Percentiles rank a stretch among this genome's conserved stretches.
Evolutionary conservation across 345 rosid species (phyloP).

Genomic region (Melaleuca alternifolia): DNA sequence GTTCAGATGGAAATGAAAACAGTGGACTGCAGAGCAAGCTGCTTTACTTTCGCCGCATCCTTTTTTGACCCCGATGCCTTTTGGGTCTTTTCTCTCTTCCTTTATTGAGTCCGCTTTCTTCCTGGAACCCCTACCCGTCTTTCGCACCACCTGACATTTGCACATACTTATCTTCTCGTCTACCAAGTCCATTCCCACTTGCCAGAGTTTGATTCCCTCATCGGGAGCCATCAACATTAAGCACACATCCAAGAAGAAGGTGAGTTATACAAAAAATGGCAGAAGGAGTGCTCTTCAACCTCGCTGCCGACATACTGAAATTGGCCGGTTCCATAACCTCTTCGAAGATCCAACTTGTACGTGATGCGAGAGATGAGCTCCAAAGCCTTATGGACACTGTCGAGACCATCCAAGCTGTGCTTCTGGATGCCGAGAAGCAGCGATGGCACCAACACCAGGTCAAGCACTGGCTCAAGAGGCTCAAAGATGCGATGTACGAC

Average conservation of each 20-base stretch:
- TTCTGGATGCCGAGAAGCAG: not conserved
- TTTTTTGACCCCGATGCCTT: not conserved
- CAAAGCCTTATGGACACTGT: fast-evolving
- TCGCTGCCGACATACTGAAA: not conserved
- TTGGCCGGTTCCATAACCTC: no score
- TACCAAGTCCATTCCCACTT: not conserved
- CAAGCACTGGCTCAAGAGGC: not conserved
- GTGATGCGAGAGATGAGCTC: not conserved
- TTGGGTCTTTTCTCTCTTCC: not conserved
- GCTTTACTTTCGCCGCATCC: no score
- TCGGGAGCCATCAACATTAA: no score
- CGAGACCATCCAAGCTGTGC: not conserved
- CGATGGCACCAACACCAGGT: fast-evolving
- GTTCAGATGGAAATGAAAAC: no score
- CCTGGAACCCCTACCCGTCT: no score
- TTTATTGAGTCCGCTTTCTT: no score
- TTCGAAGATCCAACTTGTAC: not conserved
- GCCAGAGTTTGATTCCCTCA: no score
- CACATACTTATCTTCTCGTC: no score
- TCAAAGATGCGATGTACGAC: not conserved
- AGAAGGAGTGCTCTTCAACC: fast-evolving
- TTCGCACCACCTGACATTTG: no score
- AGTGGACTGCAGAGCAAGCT: no score
- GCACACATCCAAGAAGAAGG: no score
- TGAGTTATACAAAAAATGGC: not conserved